A percentile compares a stretch with the other conserved stretches of the same genome.
These are phyloP conservation scores for Leccinum pellstonianum DNA, from an alignment of 768 basidiomycete genomes.

Conservation along the genomic window DNA sequence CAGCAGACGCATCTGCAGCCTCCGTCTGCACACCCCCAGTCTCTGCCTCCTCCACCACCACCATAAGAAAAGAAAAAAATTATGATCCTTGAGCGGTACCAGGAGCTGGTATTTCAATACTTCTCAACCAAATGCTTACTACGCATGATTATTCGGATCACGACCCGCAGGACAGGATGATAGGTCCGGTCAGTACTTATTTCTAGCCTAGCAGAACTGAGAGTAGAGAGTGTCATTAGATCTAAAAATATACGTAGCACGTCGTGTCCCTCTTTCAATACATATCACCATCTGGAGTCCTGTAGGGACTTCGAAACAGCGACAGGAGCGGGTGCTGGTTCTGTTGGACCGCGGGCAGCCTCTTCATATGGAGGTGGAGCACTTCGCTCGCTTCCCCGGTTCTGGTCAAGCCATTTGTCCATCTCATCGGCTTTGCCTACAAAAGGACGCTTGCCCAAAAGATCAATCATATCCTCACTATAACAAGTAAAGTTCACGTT, in stretches of 20 bases:
- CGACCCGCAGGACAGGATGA: neutral
- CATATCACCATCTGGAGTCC: slow-evolving; percentile 23
- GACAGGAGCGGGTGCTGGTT: slow-evolving; percentile 40
- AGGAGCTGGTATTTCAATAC: too few relatives aligned
- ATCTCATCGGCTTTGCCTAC: slow-evolving; percentile 81
- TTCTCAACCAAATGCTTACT: too few relatives aligned
- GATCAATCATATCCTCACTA: slow-evolving; percentile 84
- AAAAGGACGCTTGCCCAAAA: slow-evolving; percentile 84
- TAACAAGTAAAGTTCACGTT: slow-evolving; percentile 3
- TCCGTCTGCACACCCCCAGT: slow-evolving; percentile 11
- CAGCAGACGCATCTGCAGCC: slow-evolving; percentile 10
- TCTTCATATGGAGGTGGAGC: slow-evolving; percentile 66
- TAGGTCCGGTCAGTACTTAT: neutral
- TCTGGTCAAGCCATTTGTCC: slow-evolving; percentile 95
- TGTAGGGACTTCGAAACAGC: slow-evolving; percentile 43
- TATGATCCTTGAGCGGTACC: too few relatives aligned
- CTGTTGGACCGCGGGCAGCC: slow-evolving; percentile 35
- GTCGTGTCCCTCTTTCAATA: slow-evolving; percentile 4
- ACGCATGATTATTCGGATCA: too few relatives aligned
- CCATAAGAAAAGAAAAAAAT: neutral
- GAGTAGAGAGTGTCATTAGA: slow-evolving; percentile 37
- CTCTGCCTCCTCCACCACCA: neutral
- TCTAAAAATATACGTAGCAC: slow-evolving; percentile 11
- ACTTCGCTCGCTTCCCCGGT: slow-evolving; percentile 56
- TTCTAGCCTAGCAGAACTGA: slow-evolving; percentile 36